Conservation (phyloP, 2,329 filamentous ascomycete genomes). For the Esteya vermicola region DNA sequence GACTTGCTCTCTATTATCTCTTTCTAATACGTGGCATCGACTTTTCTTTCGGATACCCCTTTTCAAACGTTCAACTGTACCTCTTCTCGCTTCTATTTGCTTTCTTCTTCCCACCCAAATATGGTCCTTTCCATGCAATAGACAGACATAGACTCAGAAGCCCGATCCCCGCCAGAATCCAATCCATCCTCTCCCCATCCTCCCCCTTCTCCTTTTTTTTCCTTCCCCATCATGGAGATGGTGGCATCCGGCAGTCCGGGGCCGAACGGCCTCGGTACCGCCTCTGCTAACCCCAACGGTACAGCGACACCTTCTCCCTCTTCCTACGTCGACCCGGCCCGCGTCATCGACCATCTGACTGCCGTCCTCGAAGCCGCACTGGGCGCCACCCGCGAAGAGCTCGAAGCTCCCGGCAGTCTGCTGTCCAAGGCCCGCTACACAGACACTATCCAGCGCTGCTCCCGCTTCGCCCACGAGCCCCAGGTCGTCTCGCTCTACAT, state of each 20-base stretch:
- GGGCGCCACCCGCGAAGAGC: conserved; percentile 61
- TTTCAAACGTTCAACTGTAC: conserved; percentile 1
- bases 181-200: neutral
- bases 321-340: conserved; percentile 48
- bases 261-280: conserved; percentile 29
- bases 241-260: conserved; percentile 29
- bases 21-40: neutral
- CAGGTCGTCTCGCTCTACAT: conserved; percentile 81
- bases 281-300: neutral
- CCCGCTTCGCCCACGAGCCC: conserved; percentile 76
- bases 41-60: neutral
- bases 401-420: conserved; percentile 70
- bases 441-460: conserved; percentile 78
- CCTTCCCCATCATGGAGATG: conserved; percentile 33
- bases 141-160: neutral
- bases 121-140: conserved; percentile 4
- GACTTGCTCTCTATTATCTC: neutral
- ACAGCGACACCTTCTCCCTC: conserved; percentile 23
- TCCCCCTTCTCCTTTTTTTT: too few relatives aligned
- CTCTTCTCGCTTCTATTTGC: too few relatives aligned
- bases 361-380: conserved; percentile 59
- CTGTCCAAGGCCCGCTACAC: conserved; percentile 56
- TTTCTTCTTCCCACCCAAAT: neutral
- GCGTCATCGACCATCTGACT: conserved; percentile 58
- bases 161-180: neutral